A percentile compares a stretch with the other conserved stretches of the same genome.
These are phyloP conservation scores for Tilletia setariae DNA, from an alignment of 1,284 basidiomycete genomes.

Conservation along the genomic window DNA sequence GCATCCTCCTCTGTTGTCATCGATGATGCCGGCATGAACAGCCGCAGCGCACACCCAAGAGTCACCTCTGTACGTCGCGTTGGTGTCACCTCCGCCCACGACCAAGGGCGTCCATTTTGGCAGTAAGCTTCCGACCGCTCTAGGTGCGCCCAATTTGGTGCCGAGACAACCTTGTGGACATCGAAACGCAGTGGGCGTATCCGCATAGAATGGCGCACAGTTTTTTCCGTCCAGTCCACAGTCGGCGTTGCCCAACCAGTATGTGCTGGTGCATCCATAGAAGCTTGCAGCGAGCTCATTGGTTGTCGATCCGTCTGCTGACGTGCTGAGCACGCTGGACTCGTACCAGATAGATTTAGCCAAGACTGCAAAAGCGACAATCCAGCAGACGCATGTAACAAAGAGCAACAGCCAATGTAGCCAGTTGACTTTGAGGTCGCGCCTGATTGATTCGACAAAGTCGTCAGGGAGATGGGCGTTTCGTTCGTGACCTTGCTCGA, in stretches of 20 bases:
- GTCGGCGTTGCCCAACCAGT: conserved; percentile 49
- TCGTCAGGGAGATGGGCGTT: background rate
- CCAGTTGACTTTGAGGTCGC: conserved; percentile 31
- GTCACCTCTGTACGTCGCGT: conserved; percentile 72
- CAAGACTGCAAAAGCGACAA: conserved; percentile 39
- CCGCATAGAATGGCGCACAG: conserved; percentile 67
- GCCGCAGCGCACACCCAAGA: conserved; percentile 81
- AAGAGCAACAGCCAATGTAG: conserved; percentile 41
- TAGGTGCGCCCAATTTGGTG: conserved; percentile 70
- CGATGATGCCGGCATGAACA: conserved; percentile 68
- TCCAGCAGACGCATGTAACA: conserved; percentile 39
- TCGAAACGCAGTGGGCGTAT: conserved; percentile 66
- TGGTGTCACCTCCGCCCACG: conserved; percentile 72
- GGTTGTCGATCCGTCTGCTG: conserved; percentile 14
- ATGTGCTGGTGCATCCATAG: conserved; percentile 44
- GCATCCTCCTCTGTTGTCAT: conserved; percentile 70
- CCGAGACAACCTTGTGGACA: conserved; percentile 72
- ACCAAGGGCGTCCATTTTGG: conserved; percentile 71
- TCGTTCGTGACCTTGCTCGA: background rate
- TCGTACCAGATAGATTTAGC: conserved; percentile 41
- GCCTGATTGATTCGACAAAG: conserved; percentile 15
- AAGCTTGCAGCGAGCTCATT: conserved; percentile 25
- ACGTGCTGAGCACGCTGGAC: conserved; percentile 15
- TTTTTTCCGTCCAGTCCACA: conserved; percentile 71
- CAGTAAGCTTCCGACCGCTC: conserved; percentile 68